Conservation (phyloP, 1,139 yeast genomes). For the Suzukiozyma palmioleophila region DNA sequence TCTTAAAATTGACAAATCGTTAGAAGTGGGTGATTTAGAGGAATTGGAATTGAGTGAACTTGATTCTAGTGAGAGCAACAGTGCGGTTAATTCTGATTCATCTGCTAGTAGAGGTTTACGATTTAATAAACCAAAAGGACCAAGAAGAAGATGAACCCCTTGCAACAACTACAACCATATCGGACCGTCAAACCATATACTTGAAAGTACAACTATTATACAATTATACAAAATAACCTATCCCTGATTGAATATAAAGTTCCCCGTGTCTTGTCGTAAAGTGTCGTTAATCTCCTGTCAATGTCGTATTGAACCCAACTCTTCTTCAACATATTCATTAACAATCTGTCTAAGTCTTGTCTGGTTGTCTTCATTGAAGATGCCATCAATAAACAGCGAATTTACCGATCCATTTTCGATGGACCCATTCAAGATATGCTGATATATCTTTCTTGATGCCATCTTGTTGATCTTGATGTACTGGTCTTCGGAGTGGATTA, state of each 20-base stretch:
- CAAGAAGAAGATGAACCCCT: slow-evolving; percentile 47
- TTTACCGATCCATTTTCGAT: slow-evolving; percentile 7
- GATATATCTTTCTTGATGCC: slow-evolving; percentile 44
- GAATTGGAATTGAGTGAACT: slow-evolving; percentile 51
- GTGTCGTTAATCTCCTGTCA: no score
- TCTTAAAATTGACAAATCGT: slow-evolving; percentile 29
- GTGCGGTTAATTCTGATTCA: slow-evolving; percentile 7
- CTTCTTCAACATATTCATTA: slow-evolving; percentile 19
- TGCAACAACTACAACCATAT: no score
- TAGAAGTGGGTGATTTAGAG: slow-evolving; percentile 67
- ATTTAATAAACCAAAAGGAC: slow-evolving; percentile 55
- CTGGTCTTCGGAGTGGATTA: slow-evolving; percentile 22
- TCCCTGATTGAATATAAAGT: no score
- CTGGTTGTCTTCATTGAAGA: slow-evolving; percentile 15
- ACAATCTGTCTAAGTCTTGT: slow-evolving; percentile 19
- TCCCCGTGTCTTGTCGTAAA: no score
- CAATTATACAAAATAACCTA: no score
- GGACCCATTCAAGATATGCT: slow-evolving; percentile 16
- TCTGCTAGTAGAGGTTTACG: slow-evolving; percentile 21
- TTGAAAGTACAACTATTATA: no score
- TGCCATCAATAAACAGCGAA: slow-evolving; percentile 11
- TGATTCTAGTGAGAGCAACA: slow-evolving; percentile 11
- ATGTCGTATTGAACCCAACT: slow-evolving; percentile 7
- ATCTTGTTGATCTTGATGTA: slow-evolving; percentile 34
- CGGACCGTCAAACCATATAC: no score